Evolutionary conservation across 2,329 filamentous ascomycete genomes (phyloP), one percentile per base, ranked within the genome.

Genomic region (Penicillium sp.): DNA sequence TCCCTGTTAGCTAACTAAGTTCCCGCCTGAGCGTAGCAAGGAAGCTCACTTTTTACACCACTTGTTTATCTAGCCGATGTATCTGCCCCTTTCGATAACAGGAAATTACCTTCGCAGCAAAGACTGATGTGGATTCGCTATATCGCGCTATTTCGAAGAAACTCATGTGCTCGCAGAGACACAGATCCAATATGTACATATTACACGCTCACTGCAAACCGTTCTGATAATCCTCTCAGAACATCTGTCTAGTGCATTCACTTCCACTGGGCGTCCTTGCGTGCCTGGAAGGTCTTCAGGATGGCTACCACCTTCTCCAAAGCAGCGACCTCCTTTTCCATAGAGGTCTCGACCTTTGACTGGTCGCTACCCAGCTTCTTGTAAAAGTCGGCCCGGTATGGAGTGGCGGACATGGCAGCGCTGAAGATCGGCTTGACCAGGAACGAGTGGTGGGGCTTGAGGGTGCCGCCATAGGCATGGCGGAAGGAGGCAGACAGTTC

Each of bases 311-410:
- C 79, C 71, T 85, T 84, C 75, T 93, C 85, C 62, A 97, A 75
- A 7, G 86, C 82, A n/a, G 72, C 75, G 54, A 97, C 77, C 80
- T 92, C 96, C 56, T 76, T 74, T 60, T 78, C 74, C 63, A 96
- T 71, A 65, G 87, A 82, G 47, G 72, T 66, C 44, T 78, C 62
- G 42, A 93, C 85, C 71, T 85, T 81, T 10, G 64, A 66, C 28
- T 60, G 53, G 50, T 72, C 65, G 7, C 63, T 53, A 27, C 57
- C 90, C 38, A 98, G 78, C 81, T 96, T 95, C 58, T 74, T 74
- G 70, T 96, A 97, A 69, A 98, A 97, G 72, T 92, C 88, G 70
- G 88, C 89, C 61, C 92, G 83, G 79, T 96, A 95, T 1, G 93
- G 93, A 60, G 88, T 92, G 15, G 90, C 91, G 61, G 82, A 82